Evolutionary conservation across 441 rosid genomes (phyloP), one percentile per base, ranked within the genome.

Genomic region (Corymbia citriodora): DNA sequence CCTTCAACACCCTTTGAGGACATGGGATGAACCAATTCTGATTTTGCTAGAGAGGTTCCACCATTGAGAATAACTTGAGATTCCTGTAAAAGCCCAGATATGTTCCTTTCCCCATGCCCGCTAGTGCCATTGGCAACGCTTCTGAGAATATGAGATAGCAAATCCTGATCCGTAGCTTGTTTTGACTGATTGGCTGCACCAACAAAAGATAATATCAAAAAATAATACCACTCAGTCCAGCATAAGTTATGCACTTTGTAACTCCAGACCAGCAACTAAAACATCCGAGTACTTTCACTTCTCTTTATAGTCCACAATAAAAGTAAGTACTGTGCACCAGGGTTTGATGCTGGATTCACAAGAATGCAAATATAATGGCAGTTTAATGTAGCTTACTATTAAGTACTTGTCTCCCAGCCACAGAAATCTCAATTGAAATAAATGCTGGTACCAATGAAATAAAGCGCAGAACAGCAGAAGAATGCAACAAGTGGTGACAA

Each of bases 161-260:
- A 90, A 93, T 96, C 98, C 91, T 95, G 97, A 95, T 96, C 97
- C 70, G 96, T 93, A 17, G 92, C 87, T 91, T 96, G 96, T 70
- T 94, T 94, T 86, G 98, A 94, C 89, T 93, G 93, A 92, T 92
- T 95, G 63, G 99, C 99, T 98, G 97, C 95, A 93, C 82, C 61
- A 45, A 90, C 16, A 36, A 52, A 88, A 92, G 81, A 87, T 50
- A 8, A 23, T 50, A 36, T 53, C 36, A 50, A 52, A 79, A 23
- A 12, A 48, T 13, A 25, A 40, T 23, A 79, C 53, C 52, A 45
- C 52, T 74, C 16, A 5, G 50, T 74, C 18, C n/a, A 0, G 85
- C 85, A 45, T 45, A 45, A 45, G n/a, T 79, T 16, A 45, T 79
- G 52, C 52, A 23, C 85, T 79, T 79, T 21, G 52, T 36, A 23